Conservation (phyloP, 495 filamentous ascomycete species). For the Hypoxylon cercidicola region DNA sequence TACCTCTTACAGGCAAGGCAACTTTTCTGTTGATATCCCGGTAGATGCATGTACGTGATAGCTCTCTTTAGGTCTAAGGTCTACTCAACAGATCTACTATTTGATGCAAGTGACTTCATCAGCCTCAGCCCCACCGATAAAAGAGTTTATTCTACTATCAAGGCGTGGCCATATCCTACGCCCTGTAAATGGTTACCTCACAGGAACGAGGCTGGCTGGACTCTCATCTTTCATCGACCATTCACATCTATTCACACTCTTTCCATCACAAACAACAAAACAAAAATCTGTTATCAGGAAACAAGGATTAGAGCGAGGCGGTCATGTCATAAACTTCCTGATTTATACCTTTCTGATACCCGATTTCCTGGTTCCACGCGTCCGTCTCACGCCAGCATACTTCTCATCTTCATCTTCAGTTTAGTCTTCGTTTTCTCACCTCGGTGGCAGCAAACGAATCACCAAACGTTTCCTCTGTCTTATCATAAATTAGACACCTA, state of each 20-base stretch:
- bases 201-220: constrained; percentile 28
- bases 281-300: constrained; percentile 8
- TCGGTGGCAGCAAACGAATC: not conserved
- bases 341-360: not conserved
- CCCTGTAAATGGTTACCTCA: constrained; percentile 19
- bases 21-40: no score
- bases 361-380: not conserved
- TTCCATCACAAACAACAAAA: constrained; percentile 21
- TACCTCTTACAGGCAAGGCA: no score
- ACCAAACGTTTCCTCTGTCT: not conserved
- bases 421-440: constrained; percentile 9
- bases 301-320: constrained; percentile 8
- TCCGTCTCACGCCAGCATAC: not conserved
- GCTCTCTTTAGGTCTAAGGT: no score
- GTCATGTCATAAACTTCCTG: constrained; percentile 11
- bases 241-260: constrained; percentile 14
- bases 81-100: no score
- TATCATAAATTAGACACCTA: constrained; percentile 2
- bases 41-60: no score
- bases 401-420: constrained; percentile 20
- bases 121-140: constrained; percentile 20
- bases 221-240: constrained; percentile 21
- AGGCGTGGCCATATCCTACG: constrained; percentile 10
- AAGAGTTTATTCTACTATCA: constrained; percentile 23
- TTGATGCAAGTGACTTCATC: no score